Percentiles rank a stretch among this genome's conserved stretches.
phyloP scores from a whole-genome alignment of 768 basidiomycete species.

The Fomitopsis pulvina region DNA sequence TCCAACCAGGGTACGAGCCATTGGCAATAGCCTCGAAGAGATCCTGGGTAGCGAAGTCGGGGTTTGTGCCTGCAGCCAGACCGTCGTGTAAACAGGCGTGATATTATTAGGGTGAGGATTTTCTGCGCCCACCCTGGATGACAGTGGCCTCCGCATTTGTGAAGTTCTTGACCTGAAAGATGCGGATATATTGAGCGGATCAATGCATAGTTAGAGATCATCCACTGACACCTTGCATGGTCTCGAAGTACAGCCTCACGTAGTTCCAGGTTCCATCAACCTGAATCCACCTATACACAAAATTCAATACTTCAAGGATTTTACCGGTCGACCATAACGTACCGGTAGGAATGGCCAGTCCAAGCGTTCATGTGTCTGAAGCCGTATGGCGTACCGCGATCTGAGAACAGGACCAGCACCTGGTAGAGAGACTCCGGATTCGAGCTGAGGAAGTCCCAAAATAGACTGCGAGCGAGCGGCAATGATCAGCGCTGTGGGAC shows the following conservation, averaged over 20 bases:
- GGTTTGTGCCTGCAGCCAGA: conserved; percentile 19
- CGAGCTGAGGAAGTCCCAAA: conserved; percentile 41
- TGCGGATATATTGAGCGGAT: conserved; percentile 21
- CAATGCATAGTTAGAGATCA: not conserved
- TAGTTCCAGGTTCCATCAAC: conserved; percentile 44
- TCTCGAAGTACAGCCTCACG: conserved; percentile 38
- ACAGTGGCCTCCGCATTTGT: conserved; percentile 29
- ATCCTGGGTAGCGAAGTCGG: conserved; percentile 51
- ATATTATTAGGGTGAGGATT: not conserved
- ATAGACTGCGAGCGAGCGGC: conserved; percentile 22
- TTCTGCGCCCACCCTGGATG: conserved; percentile 26
- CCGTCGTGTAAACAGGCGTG: not conserved
- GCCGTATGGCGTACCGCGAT: conserved; percentile 51
- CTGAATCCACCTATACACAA: conserved; percentile 29
- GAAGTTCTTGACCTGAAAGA: conserved; percentile 32
- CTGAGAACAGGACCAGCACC: conserved; percentile 44
- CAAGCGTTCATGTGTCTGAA: conserved; percentile 43
- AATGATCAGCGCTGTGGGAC: not conserved
- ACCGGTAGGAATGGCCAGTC: conserved; percentile 43
- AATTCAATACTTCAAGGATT: not conserved
- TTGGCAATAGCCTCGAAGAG: conserved; percentile 49
- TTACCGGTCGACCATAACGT: not conserved
- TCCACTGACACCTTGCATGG: conserved; percentile 19
- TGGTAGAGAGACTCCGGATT: conserved; percentile 42
- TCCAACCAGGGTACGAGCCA: conserved; percentile 49